phyloP scores from a whole-genome alignment of 805 yeast genomes.

The Nakazawaea wickerhamii region DNA sequence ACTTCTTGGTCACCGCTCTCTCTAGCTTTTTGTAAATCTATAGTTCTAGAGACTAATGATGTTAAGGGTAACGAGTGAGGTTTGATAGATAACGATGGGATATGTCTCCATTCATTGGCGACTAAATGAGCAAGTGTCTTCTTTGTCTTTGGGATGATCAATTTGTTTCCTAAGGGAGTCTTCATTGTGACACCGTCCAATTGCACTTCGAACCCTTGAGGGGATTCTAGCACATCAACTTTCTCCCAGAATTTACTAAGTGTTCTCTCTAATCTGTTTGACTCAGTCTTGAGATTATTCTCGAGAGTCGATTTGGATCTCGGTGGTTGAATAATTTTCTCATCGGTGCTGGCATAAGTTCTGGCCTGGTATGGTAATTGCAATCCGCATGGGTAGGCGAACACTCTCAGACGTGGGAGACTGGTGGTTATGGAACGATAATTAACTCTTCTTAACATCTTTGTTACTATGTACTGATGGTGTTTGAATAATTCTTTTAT shows the following conservation, averaged over 20 bases:
- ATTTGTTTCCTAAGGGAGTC: slow-evolving; percentile 75
- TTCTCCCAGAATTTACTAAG: slow-evolving; percentile 77
- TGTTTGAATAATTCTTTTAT: too few species aligned
- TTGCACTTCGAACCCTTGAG: slow-evolving; percentile 43
- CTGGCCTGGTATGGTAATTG: not conserved
- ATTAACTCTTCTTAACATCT: not conserved
- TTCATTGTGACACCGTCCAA: slow-evolving; percentile 72
- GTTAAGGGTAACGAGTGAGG: slow-evolving; percentile 84
- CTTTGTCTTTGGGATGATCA: slow-evolving; percentile 58
- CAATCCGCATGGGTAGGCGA: not conserved
- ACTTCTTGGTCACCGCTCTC: slow-evolving; percentile 38
- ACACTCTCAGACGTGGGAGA: not conserved
- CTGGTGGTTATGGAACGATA: not conserved
- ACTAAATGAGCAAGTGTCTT: slow-evolving; percentile 65
- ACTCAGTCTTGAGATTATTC: slow-evolving; percentile 49
- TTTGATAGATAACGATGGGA: slow-evolving; percentile 63
- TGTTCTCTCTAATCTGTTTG: slow-evolving; percentile 67
- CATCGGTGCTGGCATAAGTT: slow-evolving; percentile 5
- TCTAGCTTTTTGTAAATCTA: slow-evolving; percentile 56
- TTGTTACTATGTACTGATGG: not conserved
- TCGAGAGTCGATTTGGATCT: slow-evolving; percentile 33
- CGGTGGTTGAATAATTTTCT: not conserved
- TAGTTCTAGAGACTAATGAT: slow-evolving; percentile 78
- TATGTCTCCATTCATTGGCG: slow-evolving; percentile 81
- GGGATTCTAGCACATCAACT: slow-evolving; percentile 37